Conservation (phyloP, 2,329 filamentous ascomycete species). For the Hypomyces perniciosus region DNA sequence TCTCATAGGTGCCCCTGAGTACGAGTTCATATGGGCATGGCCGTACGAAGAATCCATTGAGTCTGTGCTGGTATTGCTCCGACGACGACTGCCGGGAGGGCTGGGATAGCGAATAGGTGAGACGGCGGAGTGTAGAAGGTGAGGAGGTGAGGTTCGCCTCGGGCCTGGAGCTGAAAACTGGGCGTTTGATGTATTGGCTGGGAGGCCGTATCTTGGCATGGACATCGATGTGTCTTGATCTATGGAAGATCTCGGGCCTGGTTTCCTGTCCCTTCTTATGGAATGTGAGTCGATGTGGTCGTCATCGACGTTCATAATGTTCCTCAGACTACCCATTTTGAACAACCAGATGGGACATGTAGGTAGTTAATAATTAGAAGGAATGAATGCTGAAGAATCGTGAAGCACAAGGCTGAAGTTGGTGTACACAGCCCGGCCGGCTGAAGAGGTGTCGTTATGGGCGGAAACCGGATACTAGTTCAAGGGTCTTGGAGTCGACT, state of each 20-base stretch:
- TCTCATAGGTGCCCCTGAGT: slow-evolving; percentile 29
- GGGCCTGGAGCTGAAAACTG: slow-evolving; percentile 28
- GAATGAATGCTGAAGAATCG: slow-evolving; percentile 20
- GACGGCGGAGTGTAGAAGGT: slow-evolving; percentile 21
- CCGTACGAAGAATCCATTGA: slow-evolving; percentile 40
- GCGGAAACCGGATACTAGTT: slow-evolving; percentile 20
- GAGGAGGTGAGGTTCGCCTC: slow-evolving; percentile 30
- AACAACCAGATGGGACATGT: slow-evolving; percentile 24
- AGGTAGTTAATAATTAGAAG: slow-evolving; percentile 27
- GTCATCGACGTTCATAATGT: slow-evolving; percentile 52
- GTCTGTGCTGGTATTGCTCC: slow-evolving; percentile 43
- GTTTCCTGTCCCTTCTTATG: slow-evolving; percentile 41
- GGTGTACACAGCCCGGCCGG: slow-evolving; percentile 40
- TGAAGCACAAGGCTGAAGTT: slow-evolving; percentile 33
- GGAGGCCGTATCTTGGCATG: slow-evolving; percentile 35
- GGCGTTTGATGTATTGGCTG: slow-evolving; percentile 25
- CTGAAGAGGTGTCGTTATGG: slow-evolving; percentile 25
- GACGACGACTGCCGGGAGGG: slow-evolving; percentile 26
- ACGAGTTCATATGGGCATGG: slow-evolving; percentile 19
- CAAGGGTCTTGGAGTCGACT: slow-evolving; percentile 27
- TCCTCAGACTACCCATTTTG: slow-evolving; percentile 49
- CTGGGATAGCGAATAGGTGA: slow-evolving; percentile 23
- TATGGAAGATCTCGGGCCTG: slow-evolving; percentile 29
- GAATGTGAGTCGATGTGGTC: slow-evolving; percentile 37
- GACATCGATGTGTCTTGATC: slow-evolving; percentile 29